Base-by-base conservation (phyloP, 176 grass and related monocot genomes). In the Aegilops umbellulata region DNA sequence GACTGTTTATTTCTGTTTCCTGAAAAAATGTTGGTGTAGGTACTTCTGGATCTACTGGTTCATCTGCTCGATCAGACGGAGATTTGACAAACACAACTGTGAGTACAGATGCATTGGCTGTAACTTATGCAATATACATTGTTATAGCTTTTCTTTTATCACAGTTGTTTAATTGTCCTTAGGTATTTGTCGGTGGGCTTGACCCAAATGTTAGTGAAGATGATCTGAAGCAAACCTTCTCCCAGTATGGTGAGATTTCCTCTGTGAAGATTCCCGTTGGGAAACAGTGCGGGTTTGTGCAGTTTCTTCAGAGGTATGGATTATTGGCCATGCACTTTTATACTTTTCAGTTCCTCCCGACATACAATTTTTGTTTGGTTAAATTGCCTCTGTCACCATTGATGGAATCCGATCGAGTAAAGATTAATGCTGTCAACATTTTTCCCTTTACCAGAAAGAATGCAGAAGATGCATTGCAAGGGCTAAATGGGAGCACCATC, bases 181-280 rank as follows among this genome's bases (percentile, higher is more conserved):
- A 98, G 96, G 90, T 98, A 86, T 98, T 98, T 98, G 96, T 98
- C 6, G 96, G 96, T 24, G 96, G 96, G 70, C 93, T 98, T 53
- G 93, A 98, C 67, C 86, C 92, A 34, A 95, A 94, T 83, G 94
- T 92, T 44, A 94, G 86, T 79, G 96, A 95, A 90, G 93, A 95
- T 53, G 93, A 95, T 65, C 93, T 95, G 34, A 94, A 88, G 86
- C 88, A 95, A 85, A 83, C 81, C 34, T 98, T 98, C 72, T 91
- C 90, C 53, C 90, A 95, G 58, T 95, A 95, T 60, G 96, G 93
- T 55, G 93, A 94, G 46, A 98, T 98, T 80, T 89, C 92, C 27
- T 95, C 96, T 9, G 93, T 98, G 42, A 98, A 98, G 87, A 93
- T 98, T 72, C 96, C 96, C 67, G 88, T 90, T 70, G 92, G 96